Percentiles rank a stretch among this genome's conserved stretches.
phyloP scores from a whole-genome alignment of 805 yeast species.

The Cyberlindnera bimundalis region DNA sequence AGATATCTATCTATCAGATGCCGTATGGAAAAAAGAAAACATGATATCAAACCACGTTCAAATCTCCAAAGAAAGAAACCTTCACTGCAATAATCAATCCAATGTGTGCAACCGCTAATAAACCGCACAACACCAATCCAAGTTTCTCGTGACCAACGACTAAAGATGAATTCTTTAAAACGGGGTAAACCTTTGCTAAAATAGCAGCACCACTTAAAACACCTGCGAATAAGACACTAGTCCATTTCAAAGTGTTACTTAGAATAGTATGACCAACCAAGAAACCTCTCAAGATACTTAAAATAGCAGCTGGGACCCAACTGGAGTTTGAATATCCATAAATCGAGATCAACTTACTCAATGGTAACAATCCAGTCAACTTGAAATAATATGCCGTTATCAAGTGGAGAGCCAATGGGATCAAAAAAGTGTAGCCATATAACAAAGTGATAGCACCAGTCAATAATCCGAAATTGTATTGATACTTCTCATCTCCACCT shows the following conservation, averaged over 20 bases:
- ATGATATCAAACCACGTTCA: slow-evolving; percentile 25
- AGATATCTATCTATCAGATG: no score
- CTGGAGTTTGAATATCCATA: slow-evolving; percentile 82
- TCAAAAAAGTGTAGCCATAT: slow-evolving; percentile 69
- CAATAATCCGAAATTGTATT: slow-evolving; percentile 57
- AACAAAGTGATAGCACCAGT: slow-evolving; percentile 67
- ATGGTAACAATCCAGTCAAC: slow-evolving; percentile 44
- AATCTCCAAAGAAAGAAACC: slow-evolving; percentile 55
- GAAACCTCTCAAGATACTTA: slow-evolving; percentile 56
- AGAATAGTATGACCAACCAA: slow-evolving; percentile 42
- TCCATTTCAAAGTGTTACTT: slow-evolving; percentile 57
- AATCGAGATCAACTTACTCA: slow-evolving; percentile 62
- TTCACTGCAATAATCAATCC: slow-evolving; percentile 63
- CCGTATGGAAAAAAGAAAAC: no score
- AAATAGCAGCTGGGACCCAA: slow-evolving; percentile 81
- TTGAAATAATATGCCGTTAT: slow-evolving; percentile 51
- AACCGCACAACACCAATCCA: slow-evolving; percentile 35
- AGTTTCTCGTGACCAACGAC: slow-evolving; percentile 37
- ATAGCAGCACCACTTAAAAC: slow-evolving; percentile 57
- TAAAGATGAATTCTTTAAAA: slow-evolving; percentile 32
- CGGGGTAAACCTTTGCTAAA: slow-evolving; percentile 42
- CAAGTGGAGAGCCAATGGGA: slow-evolving; percentile 57
- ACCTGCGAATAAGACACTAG: slow-evolving; percentile 57
- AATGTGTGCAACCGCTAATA: slow-evolving; percentile 47
- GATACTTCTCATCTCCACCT: slow-evolving; percentile 44